These are phyloP conservation scores for Bolboschoenus planiculmis DNA, from an alignment of 176 grass and related monocot species.

Conservation along the genomic window DNA sequence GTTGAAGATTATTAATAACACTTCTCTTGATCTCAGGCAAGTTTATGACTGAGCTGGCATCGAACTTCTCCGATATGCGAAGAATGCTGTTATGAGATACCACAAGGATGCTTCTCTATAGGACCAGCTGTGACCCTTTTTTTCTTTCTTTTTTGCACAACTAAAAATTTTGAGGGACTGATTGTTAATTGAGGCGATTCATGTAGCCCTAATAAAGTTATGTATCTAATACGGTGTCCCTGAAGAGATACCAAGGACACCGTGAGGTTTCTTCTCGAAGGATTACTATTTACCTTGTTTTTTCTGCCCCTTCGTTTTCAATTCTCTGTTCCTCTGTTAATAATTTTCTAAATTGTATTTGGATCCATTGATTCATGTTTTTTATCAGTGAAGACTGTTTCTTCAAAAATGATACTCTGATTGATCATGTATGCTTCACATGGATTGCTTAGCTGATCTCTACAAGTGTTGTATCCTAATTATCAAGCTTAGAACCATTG, in stretches of 20 bases:
- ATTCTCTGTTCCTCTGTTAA: background rate
- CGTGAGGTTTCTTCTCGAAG: background rate
- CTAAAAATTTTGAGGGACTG: constrained; percentile 8
- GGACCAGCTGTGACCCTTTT: background rate
- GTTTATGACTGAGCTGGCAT: constrained; percentile 57
- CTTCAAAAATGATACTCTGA: background rate
- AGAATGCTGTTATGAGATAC: constrained; percentile 59
- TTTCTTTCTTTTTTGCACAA: background rate
- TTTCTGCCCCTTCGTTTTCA: background rate
- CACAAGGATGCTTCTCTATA: background rate
- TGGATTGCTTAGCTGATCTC: background rate
- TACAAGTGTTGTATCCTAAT: background rate
- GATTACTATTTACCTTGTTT: background rate
- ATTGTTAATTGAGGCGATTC: constrained; percentile 8
- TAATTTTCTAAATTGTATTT: background rate
- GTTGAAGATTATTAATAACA: constrained; percentile 1
- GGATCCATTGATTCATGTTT: background rate
- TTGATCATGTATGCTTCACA: background rate
- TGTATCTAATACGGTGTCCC: constrained; percentile 11
- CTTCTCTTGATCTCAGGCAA: constrained; percentile 40
- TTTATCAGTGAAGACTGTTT: background rate
- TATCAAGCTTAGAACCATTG: background rate
- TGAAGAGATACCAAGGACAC: background rate
- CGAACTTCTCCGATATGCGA: constrained; percentile 77
- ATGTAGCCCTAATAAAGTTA: constrained; percentile 5